Percentiles rank a stretch among this genome's conserved stretches.
Conservation (phyloP, 352 stramenopile species). For the Globisporangium cederbergense region DNA sequence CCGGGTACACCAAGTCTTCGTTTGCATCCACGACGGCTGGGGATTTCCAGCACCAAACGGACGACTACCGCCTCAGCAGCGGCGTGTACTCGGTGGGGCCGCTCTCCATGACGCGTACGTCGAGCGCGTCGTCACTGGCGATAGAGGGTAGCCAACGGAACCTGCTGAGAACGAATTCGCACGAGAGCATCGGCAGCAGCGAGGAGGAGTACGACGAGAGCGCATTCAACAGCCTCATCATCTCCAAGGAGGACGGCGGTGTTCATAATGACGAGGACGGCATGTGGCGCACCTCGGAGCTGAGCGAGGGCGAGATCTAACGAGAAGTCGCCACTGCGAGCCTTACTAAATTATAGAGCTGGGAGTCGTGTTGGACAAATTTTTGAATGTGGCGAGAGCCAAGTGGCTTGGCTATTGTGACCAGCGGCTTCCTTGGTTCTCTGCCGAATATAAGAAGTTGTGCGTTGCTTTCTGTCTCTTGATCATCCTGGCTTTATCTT, state of each 20-base stretch:
- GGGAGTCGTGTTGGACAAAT: neutral
- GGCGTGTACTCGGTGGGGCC: slow-evolving; percentile 21
- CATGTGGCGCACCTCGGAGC: slow-evolving; percentile 26
- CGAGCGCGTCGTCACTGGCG: slow-evolving; percentile 18
- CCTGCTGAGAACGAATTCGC: neutral
- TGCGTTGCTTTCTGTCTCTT: too few species aligned
- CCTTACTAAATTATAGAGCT: slow-evolving; percentile 15
- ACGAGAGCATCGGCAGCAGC: slow-evolving; percentile 17
- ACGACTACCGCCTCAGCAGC: slow-evolving; percentile 26
- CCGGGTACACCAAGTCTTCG: slow-evolving; percentile 31
- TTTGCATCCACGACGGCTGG: slow-evolving; percentile 11
- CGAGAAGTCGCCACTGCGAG: neutral
- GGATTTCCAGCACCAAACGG: slow-evolving; percentile 3
- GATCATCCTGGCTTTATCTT: too few species aligned
- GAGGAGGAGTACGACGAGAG: slow-evolving; percentile 22
- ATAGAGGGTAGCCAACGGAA: neutral
- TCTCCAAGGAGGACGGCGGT: neutral
- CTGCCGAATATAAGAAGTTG: too few species aligned
- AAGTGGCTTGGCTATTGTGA: too few species aligned
- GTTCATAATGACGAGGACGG: neutral
- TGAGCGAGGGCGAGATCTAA: slow-evolving; percentile 44
- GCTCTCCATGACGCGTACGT: slow-evolving; percentile 16
- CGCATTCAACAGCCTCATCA: slow-evolving; percentile 14
- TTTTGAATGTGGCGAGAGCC: neutral
- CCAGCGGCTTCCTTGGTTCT: too few species aligned